Evolutionary conservation across 768 basidiomycete genomes (phyloP).

Genomic region (Suillus variegatus): DNA sequence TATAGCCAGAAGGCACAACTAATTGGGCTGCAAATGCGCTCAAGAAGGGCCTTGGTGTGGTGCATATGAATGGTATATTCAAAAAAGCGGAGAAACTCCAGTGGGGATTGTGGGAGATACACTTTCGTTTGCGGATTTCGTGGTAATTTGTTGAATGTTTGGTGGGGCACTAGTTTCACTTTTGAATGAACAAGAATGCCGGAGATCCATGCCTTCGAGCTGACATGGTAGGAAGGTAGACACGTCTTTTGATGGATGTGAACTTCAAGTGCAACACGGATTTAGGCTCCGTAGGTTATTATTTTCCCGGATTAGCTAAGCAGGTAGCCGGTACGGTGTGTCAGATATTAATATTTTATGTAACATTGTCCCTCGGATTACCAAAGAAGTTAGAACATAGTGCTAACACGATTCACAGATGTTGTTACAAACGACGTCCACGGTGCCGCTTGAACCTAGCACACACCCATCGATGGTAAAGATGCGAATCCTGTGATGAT

Average conservation of each 20-base stretch:
- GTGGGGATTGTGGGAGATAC: slow-evolving; percentile 6
- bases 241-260: slow-evolving; percentile 19
- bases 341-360: too few relatives aligned
- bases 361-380: too few relatives aligned
- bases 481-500: too few relatives aligned
- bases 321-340: too few relatives aligned
- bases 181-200: neutral
- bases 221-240: neutral
- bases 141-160: neutral
- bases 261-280: slow-evolving; percentile 22
- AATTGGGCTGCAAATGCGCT: neutral
- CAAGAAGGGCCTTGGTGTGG: neutral
- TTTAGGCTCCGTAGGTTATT: neutral
- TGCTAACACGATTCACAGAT: too few relatives aligned
- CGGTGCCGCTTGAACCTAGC: too few relatives aligned
- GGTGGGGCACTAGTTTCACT: neutral
- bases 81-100: neutral
- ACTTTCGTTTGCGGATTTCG: slow-evolving; percentile 1
- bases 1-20: neutral
- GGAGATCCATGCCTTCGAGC: neutral
- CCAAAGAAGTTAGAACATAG: too few relatives aligned
- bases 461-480: too few relatives aligned
- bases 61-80: neutral
- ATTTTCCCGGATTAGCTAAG: too few relatives aligned
- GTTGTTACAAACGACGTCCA: too few relatives aligned